phyloP scores from a whole-genome alignment of 257 asterid species.

The Echium plantagineum region DNA sequence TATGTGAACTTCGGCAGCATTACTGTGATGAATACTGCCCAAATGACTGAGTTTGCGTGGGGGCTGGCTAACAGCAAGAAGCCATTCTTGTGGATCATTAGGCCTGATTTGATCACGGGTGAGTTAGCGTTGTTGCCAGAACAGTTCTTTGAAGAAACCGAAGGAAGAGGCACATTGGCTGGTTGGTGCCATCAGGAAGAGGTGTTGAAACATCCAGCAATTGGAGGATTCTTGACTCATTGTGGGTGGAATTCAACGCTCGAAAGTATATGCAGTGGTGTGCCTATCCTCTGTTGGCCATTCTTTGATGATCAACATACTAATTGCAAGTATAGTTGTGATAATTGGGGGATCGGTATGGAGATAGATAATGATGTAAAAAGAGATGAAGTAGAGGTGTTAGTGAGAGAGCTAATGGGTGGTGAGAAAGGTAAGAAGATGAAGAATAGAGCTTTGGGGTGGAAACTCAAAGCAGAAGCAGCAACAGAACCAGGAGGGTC shows the following conservation, averaged over 20 bases:
- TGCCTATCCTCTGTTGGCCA: conserved; percentile 1
- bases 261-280: background rate
- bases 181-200: conserved; percentile 2
- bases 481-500: conserved; percentile 9
- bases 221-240: background rate
- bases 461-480: conserved; percentile 10
- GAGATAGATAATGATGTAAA: conserved; percentile 10
- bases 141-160: background rate
- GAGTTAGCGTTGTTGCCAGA: background rate
- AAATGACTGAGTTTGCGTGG: conserved; percentile 1
- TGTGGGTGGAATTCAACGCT: conserved; percentile 1
- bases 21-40: conserved; percentile 1
- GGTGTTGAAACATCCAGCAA: background rate
- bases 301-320: conserved; percentile 3
- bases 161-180: background rate
- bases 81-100: conserved; percentile 1
- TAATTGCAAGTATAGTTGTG: conserved; percentile 3
- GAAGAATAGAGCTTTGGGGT: conserved; percentile 6
- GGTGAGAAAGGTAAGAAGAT: conserved; percentile 13
- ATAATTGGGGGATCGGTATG: conserved; percentile 10
- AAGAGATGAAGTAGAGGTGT: conserved; percentile 8
- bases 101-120: background rate
- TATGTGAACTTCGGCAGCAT: conserved; percentile 1
- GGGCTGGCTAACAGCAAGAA: conserved; percentile 3
- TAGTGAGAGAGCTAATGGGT: conserved; percentile 12